phyloP scores from a whole-genome alignment of 352 stramenopile species.

The Phytophthora megakarya region DNA sequence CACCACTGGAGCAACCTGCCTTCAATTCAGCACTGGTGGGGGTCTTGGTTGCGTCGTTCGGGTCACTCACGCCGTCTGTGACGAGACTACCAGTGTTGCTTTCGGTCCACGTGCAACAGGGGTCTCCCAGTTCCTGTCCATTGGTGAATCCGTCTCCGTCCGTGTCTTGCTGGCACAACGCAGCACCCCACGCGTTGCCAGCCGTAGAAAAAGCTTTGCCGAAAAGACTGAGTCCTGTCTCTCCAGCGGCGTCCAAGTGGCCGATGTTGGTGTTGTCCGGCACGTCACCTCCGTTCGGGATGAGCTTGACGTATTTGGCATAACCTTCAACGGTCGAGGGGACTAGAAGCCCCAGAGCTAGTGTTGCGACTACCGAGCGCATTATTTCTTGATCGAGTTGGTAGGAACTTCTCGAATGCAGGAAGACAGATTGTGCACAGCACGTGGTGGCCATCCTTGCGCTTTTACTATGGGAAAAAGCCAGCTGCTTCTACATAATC shows the following conservation, averaged over 20 bases:
- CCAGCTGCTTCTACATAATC: slow-evolving; percentile 16
- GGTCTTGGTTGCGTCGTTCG: slow-evolving; percentile 57
- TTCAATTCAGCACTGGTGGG: slow-evolving; percentile 56
- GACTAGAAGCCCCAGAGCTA: slow-evolving; percentile 10
- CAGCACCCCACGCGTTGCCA: slow-evolving; percentile 48
- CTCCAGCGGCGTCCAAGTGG: slow-evolving; percentile 51
- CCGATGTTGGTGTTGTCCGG: slow-evolving; percentile 50
- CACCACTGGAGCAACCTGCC: slow-evolving; percentile 43
- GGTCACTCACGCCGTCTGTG: slow-evolving; percentile 64
- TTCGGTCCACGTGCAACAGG: slow-evolving; percentile 78
- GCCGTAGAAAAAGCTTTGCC: slow-evolving; percentile 62
- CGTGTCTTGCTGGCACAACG: slow-evolving; percentile 68
- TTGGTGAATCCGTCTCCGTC: slow-evolving; percentile 87
- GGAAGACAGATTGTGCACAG: slow-evolving; percentile 11
- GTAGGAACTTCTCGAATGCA: slow-evolving; percentile 27
- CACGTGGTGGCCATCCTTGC: slow-evolving; percentile 18
- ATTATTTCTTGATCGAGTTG: slow-evolving; percentile 8
- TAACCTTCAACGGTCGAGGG: slow-evolving; percentile 35
- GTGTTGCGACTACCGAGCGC: slow-evolving; percentile 11
- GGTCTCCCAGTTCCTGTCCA: slow-evolving; percentile 83
- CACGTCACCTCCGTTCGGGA: slow-evolving; percentile 68
- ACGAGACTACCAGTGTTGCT: slow-evolving; percentile 52
- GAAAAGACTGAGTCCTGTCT: slow-evolving; percentile 65
- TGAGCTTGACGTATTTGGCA: slow-evolving; percentile 46
- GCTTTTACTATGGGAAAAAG: slow-evolving; percentile 32